Percentiles rank a stretch among this genome's conserved stretches.
Evolutionary conservation across 2,329 filamentous ascomycete species (phyloP).

Genomic region (Aspergillus sp.): DNA sequence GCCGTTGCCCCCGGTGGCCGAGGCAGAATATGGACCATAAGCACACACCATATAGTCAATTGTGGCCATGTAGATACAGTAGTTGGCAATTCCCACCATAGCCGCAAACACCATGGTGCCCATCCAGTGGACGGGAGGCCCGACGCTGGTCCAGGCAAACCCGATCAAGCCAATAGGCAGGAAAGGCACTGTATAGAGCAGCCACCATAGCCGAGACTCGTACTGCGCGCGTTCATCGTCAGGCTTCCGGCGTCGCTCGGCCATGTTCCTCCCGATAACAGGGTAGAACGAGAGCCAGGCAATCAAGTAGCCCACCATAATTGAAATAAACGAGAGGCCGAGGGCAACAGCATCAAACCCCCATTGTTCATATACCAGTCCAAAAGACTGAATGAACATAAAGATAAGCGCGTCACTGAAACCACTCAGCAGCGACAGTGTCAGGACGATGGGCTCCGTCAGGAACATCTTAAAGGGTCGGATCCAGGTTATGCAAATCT

Average conservation of each 20-base stretch:
- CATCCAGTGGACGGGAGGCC: constrained; percentile 61
- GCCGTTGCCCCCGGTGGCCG: constrained; percentile 66
- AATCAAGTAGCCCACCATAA: constrained; percentile 60
- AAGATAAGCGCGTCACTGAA: constrained; percentile 67
- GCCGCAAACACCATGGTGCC: constrained; percentile 60
- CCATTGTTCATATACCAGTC: constrained; percentile 61
- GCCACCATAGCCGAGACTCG: constrained; percentile 61
- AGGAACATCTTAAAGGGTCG: constrained; percentile 65
- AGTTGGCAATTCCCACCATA: constrained; percentile 65
- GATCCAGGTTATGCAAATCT: constrained; percentile 58
- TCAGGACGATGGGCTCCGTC: constrained; percentile 64
- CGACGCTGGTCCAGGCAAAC: constrained; percentile 61
- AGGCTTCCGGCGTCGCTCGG: constrained; percentile 48
- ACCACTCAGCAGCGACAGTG: constrained; percentile 60
- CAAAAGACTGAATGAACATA: constrained; percentile 65
- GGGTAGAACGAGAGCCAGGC: constrained; percentile 59
- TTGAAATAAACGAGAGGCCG: constrained; percentile 57
- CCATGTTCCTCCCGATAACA: constrained; percentile 51
- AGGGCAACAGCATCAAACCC: constrained; percentile 51
- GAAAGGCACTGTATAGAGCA: constrained; percentile 60
- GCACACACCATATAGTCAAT: constrained; percentile 69
- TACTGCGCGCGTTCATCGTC: constrained; percentile 61
- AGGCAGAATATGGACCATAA: constrained; percentile 66
- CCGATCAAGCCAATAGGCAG: constrained; percentile 62
- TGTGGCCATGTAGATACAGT: constrained; percentile 64